phyloP scores from a whole-genome alignment of 2,329 filamentous ascomycete species.

The Kalmusia sp. region DNA sequence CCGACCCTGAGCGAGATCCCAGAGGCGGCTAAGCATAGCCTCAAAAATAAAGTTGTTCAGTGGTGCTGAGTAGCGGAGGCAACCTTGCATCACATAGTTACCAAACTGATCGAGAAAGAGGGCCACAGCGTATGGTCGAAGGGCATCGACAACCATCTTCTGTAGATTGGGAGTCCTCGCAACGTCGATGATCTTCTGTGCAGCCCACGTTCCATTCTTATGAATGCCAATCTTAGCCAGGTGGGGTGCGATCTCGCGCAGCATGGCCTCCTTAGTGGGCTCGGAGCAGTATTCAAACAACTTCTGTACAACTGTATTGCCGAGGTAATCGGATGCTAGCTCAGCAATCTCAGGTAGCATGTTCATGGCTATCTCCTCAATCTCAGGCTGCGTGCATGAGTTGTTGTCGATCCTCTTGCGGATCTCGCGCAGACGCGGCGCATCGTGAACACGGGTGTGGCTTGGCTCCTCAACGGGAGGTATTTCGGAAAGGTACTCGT shows the following conservation, averaged over 20 bases:
- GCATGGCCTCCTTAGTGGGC: constrained; percentile 87
- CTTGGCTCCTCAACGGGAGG: constrained; percentile 87
- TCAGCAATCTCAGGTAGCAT: constrained; percentile 98
- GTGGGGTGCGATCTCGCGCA: constrained; percentile 85
- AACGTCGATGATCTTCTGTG: constrained; percentile 98
- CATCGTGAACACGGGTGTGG: constrained; percentile 88
- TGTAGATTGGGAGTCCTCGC: constrained; percentile 86
- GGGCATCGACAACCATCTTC: constrained; percentile 80
- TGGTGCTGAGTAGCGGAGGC: constrained; percentile 86
- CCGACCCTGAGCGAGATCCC: constrained; percentile 90
- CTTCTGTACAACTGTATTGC: constrained; percentile 99
- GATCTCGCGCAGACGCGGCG: constrained; percentile 92
- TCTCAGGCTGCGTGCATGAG: constrained; percentile 82
- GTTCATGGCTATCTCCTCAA: constrained; percentile 87
- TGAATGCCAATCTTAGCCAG: constrained; percentile 96
- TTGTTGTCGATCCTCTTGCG: constrained; percentile 98
- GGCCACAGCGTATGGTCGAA: constrained; percentile 86
- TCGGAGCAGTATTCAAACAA: constrained; percentile 97
- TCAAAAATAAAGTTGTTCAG: constrained; percentile 98
- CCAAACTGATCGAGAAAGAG: constrained; percentile 97
- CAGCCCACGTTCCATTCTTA: constrained; percentile 99
- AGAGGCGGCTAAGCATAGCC: constrained; percentile 91
- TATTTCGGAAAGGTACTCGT: constrained; percentile 79
- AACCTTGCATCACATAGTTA: constrained; percentile 97
- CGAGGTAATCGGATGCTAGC: constrained; percentile 92